Evolutionary conservation across 1,284 basidiomycete genomes (phyloP).

Genomic region (Sphaerobolus stellatus): DNA sequence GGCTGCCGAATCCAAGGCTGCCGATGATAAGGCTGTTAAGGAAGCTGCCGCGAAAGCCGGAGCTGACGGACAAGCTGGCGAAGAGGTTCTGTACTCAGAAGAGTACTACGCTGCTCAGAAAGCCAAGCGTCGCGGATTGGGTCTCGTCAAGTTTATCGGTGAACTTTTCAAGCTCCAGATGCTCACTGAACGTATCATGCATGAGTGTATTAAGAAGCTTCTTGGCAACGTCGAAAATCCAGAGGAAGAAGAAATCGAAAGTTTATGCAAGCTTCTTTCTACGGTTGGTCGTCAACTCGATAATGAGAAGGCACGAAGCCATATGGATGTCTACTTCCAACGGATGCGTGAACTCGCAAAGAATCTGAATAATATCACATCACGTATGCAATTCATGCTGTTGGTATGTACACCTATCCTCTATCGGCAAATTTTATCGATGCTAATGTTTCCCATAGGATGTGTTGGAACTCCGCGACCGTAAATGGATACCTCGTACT

Average conservation of each 20-base stretch:
- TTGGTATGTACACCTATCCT: constrained; percentile 54
- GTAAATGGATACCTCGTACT: constrained; percentile 79
- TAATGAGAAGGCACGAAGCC: constrained; percentile 71
- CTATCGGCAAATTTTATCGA: constrained; percentile 8
- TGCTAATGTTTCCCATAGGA: constrained; percentile 50
- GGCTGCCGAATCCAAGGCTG: constrained; percentile 28
- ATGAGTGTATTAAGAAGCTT: constrained; percentile 94
- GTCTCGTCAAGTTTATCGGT: constrained; percentile 96
- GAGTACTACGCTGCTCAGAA: constrained; percentile 98
- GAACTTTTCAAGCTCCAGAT: constrained; percentile 97
- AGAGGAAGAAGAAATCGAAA: constrained; percentile 97
- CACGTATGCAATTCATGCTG: constrained; percentile 95
- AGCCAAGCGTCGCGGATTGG: constrained; percentile 95
- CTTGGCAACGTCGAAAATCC: constrained; percentile 90
- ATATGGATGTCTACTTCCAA: constrained; percentile 92
- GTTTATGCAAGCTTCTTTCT: constrained; percentile 87
- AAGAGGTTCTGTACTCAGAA: constrained; percentile 82
- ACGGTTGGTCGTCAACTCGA: constrained; percentile 88
- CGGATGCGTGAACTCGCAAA: constrained; percentile 83
- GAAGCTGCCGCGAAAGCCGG: constrained; percentile 52
- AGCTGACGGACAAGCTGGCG: constrained; percentile 43
- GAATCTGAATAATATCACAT: constrained; percentile 71
- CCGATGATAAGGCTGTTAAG: constrained; percentile 55
- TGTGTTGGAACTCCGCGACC: constrained; percentile 83
- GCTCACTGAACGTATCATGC: constrained; percentile 94